A percentile compares a stretch with the other conserved stretches of the same genome.
phyloP scores from a whole-genome alignment of 371 early-diverging fungal species.

The Cokeromyces recurvatus region DNA sequence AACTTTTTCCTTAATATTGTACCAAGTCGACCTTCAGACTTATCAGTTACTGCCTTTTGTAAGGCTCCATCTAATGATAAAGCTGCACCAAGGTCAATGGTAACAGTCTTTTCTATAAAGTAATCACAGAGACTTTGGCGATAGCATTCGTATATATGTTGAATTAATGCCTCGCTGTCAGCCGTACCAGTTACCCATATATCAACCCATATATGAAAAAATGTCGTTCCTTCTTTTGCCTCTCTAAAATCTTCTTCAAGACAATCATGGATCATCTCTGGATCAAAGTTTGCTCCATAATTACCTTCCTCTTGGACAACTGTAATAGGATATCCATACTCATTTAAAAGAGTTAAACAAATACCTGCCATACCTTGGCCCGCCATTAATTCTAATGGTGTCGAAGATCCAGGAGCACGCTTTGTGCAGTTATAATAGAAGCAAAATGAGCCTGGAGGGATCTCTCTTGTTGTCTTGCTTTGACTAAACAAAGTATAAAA shows the following conservation, averaged over 20 bases:
- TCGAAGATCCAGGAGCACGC: constrained; percentile 33
- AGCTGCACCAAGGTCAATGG: constrained; percentile 32
- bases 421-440: constrained; percentile 48
- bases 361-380: constrained; percentile 77
- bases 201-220: constrained; percentile 55
- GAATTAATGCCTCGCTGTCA: constrained; percentile 52
- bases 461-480: constrained; percentile 5
- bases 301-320: constrained; percentile 14
- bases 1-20: constrained; percentile 46
- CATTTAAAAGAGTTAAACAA: constrained; percentile 56
- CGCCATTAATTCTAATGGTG: constrained; percentile 27
- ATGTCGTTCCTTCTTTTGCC: constrained; percentile 10
- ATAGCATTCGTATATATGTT: constrained; percentile 54
- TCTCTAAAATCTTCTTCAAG: constrained; percentile 34
- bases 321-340: constrained; percentile 29
- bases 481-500: neutral
- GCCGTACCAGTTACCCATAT: constrained; percentile 69
- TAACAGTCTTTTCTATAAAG: constrained; percentile 60
- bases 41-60: constrained; percentile 10
- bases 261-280: constrained; percentile 21
- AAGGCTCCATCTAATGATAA: constrained; percentile 16
- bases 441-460: constrained; percentile 20
- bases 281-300: constrained; percentile 22
- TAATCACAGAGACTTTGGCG: constrained; percentile 69
- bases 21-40: constrained; percentile 19